These are phyloP conservation scores for Aschersonia sp. DNA, from an alignment of 2,329 filamentous ascomycete genomes.

Conservation along the genomic window DNA sequence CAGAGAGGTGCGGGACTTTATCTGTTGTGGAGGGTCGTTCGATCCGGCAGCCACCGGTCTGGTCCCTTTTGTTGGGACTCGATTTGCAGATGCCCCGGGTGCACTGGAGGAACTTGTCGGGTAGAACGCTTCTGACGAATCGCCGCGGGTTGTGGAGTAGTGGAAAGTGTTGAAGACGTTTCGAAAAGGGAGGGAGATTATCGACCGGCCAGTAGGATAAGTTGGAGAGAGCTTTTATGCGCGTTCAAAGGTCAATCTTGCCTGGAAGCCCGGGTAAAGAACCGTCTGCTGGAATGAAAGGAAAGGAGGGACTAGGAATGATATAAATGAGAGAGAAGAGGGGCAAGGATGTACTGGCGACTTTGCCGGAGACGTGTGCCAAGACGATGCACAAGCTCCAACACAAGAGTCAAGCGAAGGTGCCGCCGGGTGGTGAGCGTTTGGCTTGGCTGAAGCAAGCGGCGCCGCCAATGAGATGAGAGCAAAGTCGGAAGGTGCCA, in stretches of 20 bases:
- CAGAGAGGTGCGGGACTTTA: not conserved
- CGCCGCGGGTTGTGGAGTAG: slow-evolving; percentile 1
- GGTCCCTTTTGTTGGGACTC: too few relatives aligned
- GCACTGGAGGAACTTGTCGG: too few relatives aligned
- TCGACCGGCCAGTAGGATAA: slow-evolving; percentile 16
- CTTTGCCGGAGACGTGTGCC: not conserved
- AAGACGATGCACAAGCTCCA: not conserved
- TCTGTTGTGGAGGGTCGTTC: not conserved
- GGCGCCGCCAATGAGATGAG: not conserved
- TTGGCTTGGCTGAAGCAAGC: not conserved
- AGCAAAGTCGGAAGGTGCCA: not conserved
- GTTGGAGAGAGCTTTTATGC: slow-evolving; percentile 11
- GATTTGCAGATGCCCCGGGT: too few relatives aligned
- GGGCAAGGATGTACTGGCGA: not conserved
- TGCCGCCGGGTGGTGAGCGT: not conserved
- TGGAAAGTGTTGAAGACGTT: slow-evolving; percentile 13
- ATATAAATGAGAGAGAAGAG: not conserved
- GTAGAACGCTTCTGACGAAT: too few relatives aligned
- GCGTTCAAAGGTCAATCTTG: slow-evolving; percentile 10
- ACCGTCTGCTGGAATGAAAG: not conserved
- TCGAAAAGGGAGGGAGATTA: slow-evolving; percentile 12
- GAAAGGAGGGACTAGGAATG: not conserved
- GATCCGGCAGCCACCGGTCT: too few relatives aligned
- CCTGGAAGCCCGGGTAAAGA: not conserved
- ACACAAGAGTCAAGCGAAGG: not conserved